Conservation (phyloP, 2,329 filamentous ascomycete species). For the Camillea tinctor region DNA sequence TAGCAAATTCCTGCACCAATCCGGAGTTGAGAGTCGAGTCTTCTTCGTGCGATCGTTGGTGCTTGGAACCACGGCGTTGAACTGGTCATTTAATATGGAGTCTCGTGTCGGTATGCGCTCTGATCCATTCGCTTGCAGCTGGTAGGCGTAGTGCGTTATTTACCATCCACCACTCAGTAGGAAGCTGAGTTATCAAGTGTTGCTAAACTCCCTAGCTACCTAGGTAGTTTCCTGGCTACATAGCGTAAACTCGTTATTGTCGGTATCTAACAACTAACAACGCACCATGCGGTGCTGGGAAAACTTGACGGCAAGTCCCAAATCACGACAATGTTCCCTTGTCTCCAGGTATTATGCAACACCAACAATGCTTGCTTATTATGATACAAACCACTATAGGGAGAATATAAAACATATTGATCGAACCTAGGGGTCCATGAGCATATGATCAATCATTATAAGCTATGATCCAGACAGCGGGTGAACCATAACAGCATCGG, state of each 20-base stretch:
- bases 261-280: not conserved
- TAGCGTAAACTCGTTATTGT: not conserved
- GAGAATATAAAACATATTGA: not conserved
- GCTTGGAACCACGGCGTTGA: too few relatives aligned
- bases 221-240: not conserved
- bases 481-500: not conserved
- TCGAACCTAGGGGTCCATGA: not conserved
- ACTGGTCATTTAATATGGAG: too few relatives aligned
- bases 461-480: not conserved
- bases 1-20: too few relatives aligned
- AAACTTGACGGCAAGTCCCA: not conserved
- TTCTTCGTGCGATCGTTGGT: too few relatives aligned
- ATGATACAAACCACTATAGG: not conserved
- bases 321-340: not conserved
- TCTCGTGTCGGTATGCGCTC: too few relatives aligned
- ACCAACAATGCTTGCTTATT: not conserved
- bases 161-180: too few relatives aligned
- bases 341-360: slow-evolving; percentile 1
- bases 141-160: too few relatives aligned
- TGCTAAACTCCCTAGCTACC: not conserved
- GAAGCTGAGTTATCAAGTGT: not conserved
- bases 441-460: not conserved
- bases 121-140: too few relatives aligned
- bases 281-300: not conserved
- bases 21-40: too few relatives aligned